phyloP scores from a whole-genome alignment of 164 flowering plant genomes.

The Kingdonia uniflora region DNA sequence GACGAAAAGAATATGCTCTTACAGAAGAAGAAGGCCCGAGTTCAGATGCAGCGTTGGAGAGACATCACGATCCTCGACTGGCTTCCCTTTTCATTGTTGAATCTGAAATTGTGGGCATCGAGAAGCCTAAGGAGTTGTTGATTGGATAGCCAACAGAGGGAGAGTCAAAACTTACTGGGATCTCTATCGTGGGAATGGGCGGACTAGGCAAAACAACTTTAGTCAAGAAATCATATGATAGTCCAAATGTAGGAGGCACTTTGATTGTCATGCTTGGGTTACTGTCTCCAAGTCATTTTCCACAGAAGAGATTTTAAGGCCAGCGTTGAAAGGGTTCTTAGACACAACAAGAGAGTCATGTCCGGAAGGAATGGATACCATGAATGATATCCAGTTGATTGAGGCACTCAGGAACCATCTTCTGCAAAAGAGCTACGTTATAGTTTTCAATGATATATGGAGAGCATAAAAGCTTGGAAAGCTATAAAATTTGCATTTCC shows the following conservation, averaged over 20 bases:
- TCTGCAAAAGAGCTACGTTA: conserved; percentile 21
- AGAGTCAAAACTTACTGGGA: neutral
- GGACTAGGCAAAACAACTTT: conserved; percentile 4
- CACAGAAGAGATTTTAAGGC: neutral
- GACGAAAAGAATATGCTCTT: neutral
- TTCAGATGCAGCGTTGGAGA: neutral
- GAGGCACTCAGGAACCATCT: conserved; percentile 17
- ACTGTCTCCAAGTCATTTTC: conserved; percentile 1
- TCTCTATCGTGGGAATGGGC: neutral
- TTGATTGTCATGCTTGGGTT: conserved; percentile 6
- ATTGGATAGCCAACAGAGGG: neutral
- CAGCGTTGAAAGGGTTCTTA: neutral
- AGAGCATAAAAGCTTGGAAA: conserved; percentile 20
- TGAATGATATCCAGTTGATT: neutral
- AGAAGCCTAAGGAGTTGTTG: conserved; percentile 9
- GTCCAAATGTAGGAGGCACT: neutral
- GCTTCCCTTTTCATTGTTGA: conserved; percentile 2
- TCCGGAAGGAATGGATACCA: neutral
- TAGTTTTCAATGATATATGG: conserved; percentile 48
- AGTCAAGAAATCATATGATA: neutral
- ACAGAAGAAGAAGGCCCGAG: neutral
- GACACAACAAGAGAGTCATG: neutral
- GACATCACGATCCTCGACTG: conserved; percentile 2
- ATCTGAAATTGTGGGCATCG: conserved; percentile 14
- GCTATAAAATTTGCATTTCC: conserved; percentile 15